Evolutionary conservation across 139 green algal genomes (phyloP).

Genomic region (Tetraselmis chui): DNA sequence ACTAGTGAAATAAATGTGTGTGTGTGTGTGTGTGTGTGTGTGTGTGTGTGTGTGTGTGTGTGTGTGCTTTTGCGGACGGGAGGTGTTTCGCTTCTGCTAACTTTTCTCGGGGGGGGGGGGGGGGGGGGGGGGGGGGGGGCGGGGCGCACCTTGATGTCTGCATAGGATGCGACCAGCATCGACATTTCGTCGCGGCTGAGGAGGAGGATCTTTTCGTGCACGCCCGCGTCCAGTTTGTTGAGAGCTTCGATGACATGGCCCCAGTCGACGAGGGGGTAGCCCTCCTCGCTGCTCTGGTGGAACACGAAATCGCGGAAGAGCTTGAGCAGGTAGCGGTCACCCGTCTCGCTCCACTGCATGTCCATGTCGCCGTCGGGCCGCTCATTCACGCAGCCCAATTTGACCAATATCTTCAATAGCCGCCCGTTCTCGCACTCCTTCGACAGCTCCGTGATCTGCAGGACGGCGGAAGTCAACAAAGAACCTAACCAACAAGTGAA

Average conservation of each 20-base stretch:
- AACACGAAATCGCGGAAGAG: constrained; percentile 92
- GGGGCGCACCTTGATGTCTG: constrained; percentile 58
- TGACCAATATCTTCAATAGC: constrained; percentile 74
- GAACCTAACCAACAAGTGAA: too few relatives aligned
- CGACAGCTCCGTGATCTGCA: constrained; percentile 58
- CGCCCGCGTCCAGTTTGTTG: constrained; percentile 62
- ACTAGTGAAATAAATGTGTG: too few relatives aligned
- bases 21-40: too few relatives aligned
- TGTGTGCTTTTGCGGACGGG: too few relatives aligned
- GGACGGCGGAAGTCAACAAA: too few relatives aligned
- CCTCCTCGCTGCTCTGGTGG: constrained; percentile 64
- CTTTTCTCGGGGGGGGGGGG: too few relatives aligned
- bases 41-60: too few relatives aligned
- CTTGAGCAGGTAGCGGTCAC: constrained; percentile 82
- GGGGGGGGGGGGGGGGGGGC: too few relatives aligned
- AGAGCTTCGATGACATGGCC: constrained; percentile 76
- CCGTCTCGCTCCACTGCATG: constrained; percentile 53
- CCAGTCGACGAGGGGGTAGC: constrained; percentile 74
- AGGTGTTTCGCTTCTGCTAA: too few relatives aligned
- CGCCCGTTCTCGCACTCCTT: constrained; percentile 84
- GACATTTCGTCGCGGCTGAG: constrained; percentile 74
- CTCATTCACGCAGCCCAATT: constrained; percentile 71
- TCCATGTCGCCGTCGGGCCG: constrained; percentile 50
- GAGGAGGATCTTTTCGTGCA: constrained; percentile 54
- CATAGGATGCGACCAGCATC: constrained; percentile 85